Percentiles rank a stretch among this genome's conserved stretches.
These are phyloP conservation scores for Cladorrhinum samala DNA, from an alignment of 495 filamentous ascomycete species.

Conservation along the genomic window DNA sequence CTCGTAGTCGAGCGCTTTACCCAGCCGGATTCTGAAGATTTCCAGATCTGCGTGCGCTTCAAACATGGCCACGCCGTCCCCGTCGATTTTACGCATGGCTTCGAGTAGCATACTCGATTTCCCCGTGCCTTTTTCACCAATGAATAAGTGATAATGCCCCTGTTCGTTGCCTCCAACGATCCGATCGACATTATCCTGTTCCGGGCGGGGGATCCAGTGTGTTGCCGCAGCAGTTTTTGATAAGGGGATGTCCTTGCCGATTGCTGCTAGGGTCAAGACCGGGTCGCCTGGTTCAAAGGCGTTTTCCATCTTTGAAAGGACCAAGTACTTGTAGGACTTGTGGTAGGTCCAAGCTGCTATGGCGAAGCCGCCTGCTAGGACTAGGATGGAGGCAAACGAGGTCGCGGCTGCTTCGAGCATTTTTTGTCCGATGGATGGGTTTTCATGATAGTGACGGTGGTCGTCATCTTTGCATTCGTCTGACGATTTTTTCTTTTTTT, in stretches of 20 bases:
- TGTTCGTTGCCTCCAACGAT: slow-evolving; percentile 63
- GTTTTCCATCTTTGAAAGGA: slow-evolving; percentile 83
- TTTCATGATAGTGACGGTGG: slow-evolving; percentile 22
- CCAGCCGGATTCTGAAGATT: slow-evolving; percentile 86
- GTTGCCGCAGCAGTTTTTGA: slow-evolving; percentile 49
- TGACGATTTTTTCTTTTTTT: background rate
- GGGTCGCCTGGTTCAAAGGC: slow-evolving; percentile 94
- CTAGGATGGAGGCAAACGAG: slow-evolving; percentile 75
- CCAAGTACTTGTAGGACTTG: slow-evolving; percentile 80
- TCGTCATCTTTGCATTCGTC: slow-evolving; percentile 1
- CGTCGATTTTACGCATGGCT: slow-evolving; percentile 85
- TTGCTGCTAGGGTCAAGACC: slow-evolving; percentile 79
- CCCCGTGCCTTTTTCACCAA: slow-evolving; percentile 93
- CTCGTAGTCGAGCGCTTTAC: slow-evolving; percentile 91
- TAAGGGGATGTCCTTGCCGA: slow-evolving; percentile 48
- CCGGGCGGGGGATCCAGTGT: slow-evolving; percentile 75
- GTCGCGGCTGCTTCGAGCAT: slow-evolving; percentile 83
- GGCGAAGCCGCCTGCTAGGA: slow-evolving; percentile 65
- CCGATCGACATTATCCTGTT: slow-evolving; percentile 70
- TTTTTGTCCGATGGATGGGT: slow-evolving; percentile 49
- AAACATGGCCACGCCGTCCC: slow-evolving; percentile 83
- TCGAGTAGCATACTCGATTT: slow-evolving; percentile 94
- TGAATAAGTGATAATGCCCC: slow-evolving; percentile 88
- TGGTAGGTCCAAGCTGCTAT: slow-evolving; percentile 81
- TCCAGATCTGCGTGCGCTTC: slow-evolving; percentile 94